Evolutionary conservation across 2,329 filamentous ascomycete genomes (phyloP).

Genomic region (Ploettnerulaceae sp.): DNA sequence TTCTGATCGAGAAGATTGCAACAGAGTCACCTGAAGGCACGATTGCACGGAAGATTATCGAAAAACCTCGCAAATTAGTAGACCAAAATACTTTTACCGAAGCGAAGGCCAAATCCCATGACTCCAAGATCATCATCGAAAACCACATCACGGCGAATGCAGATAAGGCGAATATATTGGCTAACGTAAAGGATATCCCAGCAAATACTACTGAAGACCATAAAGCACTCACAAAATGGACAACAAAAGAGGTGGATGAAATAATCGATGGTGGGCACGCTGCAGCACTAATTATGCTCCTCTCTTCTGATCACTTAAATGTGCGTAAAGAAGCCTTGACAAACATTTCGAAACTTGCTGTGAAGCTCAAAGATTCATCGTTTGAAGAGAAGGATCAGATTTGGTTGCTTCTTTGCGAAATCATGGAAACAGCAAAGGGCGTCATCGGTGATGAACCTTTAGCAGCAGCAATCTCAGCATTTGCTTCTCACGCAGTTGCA

Average conservation of each 20-base stretch:
- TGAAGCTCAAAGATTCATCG: conserved; percentile 60
- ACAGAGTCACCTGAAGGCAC: conserved; percentile 37
- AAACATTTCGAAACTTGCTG: conserved; percentile 61
- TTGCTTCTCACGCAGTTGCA: conserved; percentile 64
- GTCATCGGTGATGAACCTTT: conserved; percentile 53
- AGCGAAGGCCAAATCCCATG: background rate
- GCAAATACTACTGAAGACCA: conserved; percentile 39
- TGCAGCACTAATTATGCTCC: conserved; percentile 63
- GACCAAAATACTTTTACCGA: conserved; percentile 26
- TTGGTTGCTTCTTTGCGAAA: conserved; percentile 74
- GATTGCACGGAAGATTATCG: conserved; percentile 30
- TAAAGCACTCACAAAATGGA: conserved; percentile 58
- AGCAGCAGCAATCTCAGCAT: conserved; percentile 70
- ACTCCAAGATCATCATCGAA: background rate
- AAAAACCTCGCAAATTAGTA: conserved; percentile 25
- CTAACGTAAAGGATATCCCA: conserved; percentile 14
- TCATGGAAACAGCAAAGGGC: conserved; percentile 66
- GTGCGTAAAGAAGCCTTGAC: conserved; percentile 74
- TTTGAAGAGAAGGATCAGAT: conserved; percentile 73
- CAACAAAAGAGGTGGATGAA: conserved; percentile 70
- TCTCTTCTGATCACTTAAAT: conserved; percentile 69
- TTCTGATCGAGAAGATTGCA: conserved; percentile 41
- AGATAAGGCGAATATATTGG: conserved; percentile 18
- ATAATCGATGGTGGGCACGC: conserved; percentile 74
- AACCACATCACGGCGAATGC: conserved; percentile 7